Base-by-base conservation (phyloP, 257 asterid species). In the Dorcoceras hygrometricum region DNA sequence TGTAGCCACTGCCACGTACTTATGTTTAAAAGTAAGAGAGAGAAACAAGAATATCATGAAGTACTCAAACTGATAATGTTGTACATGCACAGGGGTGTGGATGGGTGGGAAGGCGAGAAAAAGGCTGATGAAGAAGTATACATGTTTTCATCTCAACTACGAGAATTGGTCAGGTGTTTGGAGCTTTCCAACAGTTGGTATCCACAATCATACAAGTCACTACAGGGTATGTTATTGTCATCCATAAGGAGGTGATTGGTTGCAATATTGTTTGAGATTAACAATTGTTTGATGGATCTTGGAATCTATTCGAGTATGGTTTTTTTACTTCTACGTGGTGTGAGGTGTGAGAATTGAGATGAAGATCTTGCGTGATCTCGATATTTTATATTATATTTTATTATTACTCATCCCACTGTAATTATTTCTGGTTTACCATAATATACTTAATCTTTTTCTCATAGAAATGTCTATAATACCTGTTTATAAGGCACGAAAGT, bases 61-160 rank as follows among this genome's bases (percentile, higher is more conserved):
- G 73, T 71, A 66, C 48, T 29, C 23, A n/a, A 22, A 10, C 43
- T 58, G 25, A 39, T 70, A 57, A 60, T 32, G 66, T 65, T n/a
- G 75, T 50, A 67, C 65, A 18, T 32, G 39, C 71, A 57, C 83
- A 88, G 96, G 80, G 68, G 69, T 27, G 57, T 79, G 27, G 95
- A 82, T 39, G 94, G 84, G 43, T 86, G 89, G 93, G 82, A 51
- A 69, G 63, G 80, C 60, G 80, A 88, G 77, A 79, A 86, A 76
- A 82, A 85, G 84, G 90, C 84, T 3, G 95, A 90, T 68, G 97
- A 90, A 39, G 50, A 39, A 80, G 83, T 94, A 18, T 85, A 80
- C 86, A 85, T 90, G 96, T 80, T 87, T 66, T 78, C 91, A 28
- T 82, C 97, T 76, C 96, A 86, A 85, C 81, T 87, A 79, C 48